phyloP scores from a whole-genome alignment of 441 rosid genomes.

The Hypseocharis bilobata region DNA sequence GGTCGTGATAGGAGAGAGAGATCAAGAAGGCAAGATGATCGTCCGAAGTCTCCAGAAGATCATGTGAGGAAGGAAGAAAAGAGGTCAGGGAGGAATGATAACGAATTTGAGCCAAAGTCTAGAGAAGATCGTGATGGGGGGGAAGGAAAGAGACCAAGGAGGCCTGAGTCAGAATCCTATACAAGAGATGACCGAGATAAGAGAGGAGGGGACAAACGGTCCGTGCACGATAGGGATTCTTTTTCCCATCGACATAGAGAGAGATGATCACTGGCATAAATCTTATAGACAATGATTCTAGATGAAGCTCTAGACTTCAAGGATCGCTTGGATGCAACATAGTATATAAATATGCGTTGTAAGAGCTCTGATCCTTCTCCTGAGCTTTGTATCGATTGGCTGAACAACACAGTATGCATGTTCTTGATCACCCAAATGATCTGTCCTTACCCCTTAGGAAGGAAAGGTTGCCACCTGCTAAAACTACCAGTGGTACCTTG shows the following conservation, averaged over 20 bases:
- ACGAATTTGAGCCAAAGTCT: constrained; percentile 24
- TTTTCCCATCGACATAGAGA: constrained; percentile 24
- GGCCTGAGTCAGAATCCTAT: constrained; percentile 33
- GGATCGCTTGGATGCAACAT: background rate
- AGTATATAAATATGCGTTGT: too few relatives aligned
- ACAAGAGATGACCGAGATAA: constrained; percentile 30
- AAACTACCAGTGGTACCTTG: too few relatives aligned
- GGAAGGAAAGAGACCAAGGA: constrained; percentile 27
- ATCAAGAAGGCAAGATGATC: constrained; percentile 19
- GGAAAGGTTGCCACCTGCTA: too few relatives aligned
- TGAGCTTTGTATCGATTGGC: too few relatives aligned
- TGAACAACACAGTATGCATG: too few relatives aligned
- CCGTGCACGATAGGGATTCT: constrained; percentile 27
- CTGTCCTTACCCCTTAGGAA: too few relatives aligned
- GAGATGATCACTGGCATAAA: constrained; percentile 24
- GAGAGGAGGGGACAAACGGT: constrained; percentile 24
- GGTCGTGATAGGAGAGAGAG: constrained; percentile 23
- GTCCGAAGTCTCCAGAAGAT: constrained; percentile 19
- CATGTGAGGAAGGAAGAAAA: constrained; percentile 20
- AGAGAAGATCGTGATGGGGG: constrained; percentile 21
- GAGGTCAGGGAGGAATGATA: constrained; percentile 23
- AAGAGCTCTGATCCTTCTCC: too few relatives aligned
- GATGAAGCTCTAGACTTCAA: background rate
- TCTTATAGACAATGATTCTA: constrained; percentile 22
- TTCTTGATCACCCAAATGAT: too few relatives aligned